Base-by-base conservation (phyloP, 2,329 filamentous ascomycete species). In the Botryosphaeria dothidea region DNA sequence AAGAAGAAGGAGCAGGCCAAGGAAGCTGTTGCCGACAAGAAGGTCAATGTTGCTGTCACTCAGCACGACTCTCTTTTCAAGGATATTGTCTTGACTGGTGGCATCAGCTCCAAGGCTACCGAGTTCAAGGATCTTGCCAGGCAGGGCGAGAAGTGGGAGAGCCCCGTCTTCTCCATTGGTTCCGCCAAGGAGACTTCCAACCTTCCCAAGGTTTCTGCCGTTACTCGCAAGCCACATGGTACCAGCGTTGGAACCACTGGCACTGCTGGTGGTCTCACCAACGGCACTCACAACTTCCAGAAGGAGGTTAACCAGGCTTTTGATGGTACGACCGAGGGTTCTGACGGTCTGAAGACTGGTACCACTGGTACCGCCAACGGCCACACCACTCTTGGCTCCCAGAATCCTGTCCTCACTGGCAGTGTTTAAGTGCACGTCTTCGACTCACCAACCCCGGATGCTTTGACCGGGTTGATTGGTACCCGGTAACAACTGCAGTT, bases 61-160 rank as follows among this genome's bases (percentile, higher is more conserved):
- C 88, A 93, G 80, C 87, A 97, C 70, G 92, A 97, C 74, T 93
- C 91, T 69, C 92, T 98, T 69, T 97, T 99, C 89, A 90, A 92
- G 73, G 83, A 94, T 75, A 89, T 99, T 74, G 85, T 89, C 65
- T 84, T 99, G 5, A 93, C 93, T 27, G 91, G 91, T 34, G 93
- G 93, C 64, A 94, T 97, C 76, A 95, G 91, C 71, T 89, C 88
- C 81, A 97, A 97, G 86, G 93, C 94, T 9, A 96, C 92, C 25
- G 92, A 97, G 79, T 98, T 96, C 85, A 92, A 88, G 81, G 88
- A 97, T 23, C 85, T 97, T 65, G 92, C 94, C 8, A 84, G 83
- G 70, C 92, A 95, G 86, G 95, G 95, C 61, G 91, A 97, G 64
- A 90, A 88, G 78, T 99, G 95, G 95, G 90, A 97, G 83, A 96